Evolutionary conservation across 495 filamentous ascomycete genomes (phyloP), one percentile per base, ranked within the genome.

Genomic region (Terfezia claveryi): DNA sequence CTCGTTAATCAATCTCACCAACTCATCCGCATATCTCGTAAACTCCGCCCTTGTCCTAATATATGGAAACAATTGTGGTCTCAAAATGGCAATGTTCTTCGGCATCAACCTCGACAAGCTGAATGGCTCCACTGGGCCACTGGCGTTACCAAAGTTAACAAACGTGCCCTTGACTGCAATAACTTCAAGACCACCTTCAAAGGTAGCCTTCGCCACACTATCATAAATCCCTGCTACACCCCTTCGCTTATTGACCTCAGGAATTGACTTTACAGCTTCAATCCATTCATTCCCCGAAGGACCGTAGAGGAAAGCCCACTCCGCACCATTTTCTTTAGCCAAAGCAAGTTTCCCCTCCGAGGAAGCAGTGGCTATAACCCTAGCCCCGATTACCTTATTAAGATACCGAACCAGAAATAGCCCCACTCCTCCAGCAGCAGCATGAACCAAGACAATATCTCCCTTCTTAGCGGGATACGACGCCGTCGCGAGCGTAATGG

Each of bases 371-470:
- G 83, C 91, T 63, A 98, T 94, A 10, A 81, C 79, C 56, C 74
- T 75, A 20, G 85, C 89, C 1, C 87, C 88, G 27, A 87, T 74
- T 1, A 72, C 69, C 51, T 73, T 73, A n/a, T 3, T 5, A 23
- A 95, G 67, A 49, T 95, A 68, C 69, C 92, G 87, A 23, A 76
- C 80, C 54, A 95, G 71, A 68, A 81, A 77, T 46, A 80, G 71
- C 0, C 89, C 91, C 0, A 87, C 83, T 5, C 91, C 91, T 46
- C 91, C 91, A 9, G 88, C 87, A 0, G 91, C 91, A 0, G 91
- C 89, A 59, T 93, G 86, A 37, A 96, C 76, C 1, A 98, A 76
- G 8, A 91, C 75, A 80, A 81, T 92, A 56, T 93, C 85, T 0
- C 81, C 85, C 64, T 72, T 75, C 61, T 83, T 70, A 32, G 94